Evolutionary conservation across 169 alveolate genomes (phyloP).

Genomic region (Cryptosporidium tyzzeri): DNA sequence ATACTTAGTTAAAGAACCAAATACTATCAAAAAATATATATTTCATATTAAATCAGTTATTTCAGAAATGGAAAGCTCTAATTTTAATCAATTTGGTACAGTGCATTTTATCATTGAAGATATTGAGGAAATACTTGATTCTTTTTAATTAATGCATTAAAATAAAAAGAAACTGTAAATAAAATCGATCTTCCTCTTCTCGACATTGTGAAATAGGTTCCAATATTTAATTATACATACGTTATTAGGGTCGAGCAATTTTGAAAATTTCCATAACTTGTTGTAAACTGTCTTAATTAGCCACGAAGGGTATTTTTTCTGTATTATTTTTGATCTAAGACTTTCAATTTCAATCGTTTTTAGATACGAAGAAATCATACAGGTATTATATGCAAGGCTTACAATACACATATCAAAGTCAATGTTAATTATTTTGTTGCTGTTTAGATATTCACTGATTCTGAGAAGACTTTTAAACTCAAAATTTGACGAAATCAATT

Average conservation of each 20-base stretch:
- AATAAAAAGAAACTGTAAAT: slow-evolving; percentile 21
- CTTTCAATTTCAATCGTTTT: slow-evolving; percentile 47
- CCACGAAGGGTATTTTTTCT: slow-evolving; percentile 40
- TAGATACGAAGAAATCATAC: slow-evolving; percentile 68
- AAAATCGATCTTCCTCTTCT: slow-evolving; percentile 18
- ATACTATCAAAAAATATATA: background rate
- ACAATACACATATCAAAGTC: slow-evolving; percentile 28
- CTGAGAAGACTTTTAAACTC: background rate
- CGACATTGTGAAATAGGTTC: slow-evolving; percentile 20
- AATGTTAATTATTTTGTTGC: slow-evolving; percentile 18
- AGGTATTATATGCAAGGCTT: slow-evolving; percentile 26
- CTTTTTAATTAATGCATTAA: background rate
- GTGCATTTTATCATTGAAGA: slow-evolving; percentile 28
- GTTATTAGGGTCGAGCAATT: slow-evolving; percentile 53
- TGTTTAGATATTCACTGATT: background rate
- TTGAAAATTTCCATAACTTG: slow-evolving; percentile 43
- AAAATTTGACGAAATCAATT: slow-evolving; percentile 10
- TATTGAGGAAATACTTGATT: slow-evolving; percentile 34
- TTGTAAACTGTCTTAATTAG: slow-evolving; percentile 13
- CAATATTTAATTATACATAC: slow-evolving; percentile 51
- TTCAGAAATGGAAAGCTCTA: background rate
- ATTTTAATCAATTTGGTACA: background rate
- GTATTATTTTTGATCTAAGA: background rate
- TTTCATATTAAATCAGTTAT: background rate
- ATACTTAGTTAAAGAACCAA: slow-evolving; percentile 30